phyloP scores from a whole-genome alignment of 108 stramenopile genomes.

The Cylindrotheca fusiformis region DNA sequence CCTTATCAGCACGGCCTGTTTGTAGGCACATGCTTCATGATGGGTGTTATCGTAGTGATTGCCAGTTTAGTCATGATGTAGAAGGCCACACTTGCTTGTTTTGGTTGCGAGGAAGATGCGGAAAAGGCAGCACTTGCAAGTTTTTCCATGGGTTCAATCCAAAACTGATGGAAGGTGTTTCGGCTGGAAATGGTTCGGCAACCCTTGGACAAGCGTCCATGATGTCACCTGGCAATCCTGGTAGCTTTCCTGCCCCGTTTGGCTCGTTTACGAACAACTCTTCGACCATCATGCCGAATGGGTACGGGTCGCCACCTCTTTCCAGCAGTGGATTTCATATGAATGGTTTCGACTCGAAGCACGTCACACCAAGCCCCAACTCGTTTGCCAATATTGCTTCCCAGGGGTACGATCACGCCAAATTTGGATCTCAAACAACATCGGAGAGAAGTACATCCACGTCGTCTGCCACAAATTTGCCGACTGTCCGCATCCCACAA shows the following conservation, averaged over 20 bases:
- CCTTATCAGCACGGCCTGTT: slow-evolving; percentile 56
- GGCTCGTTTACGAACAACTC: background rate
- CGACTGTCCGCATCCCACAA: slow-evolving; percentile 58
- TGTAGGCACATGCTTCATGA: slow-evolving; percentile 73
- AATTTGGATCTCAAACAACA: slow-evolving; percentile 14
- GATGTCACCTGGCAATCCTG: too few species aligned
- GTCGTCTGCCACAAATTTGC: slow-evolving; percentile 5
- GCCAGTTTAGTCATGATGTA: slow-evolving; percentile 75
- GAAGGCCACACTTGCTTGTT: slow-evolving; percentile 73
- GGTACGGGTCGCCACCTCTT: background rate
- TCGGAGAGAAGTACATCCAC: background rate
- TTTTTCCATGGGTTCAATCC: slow-evolving; percentile 71
- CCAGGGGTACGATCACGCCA: slow-evolving; percentile 33
- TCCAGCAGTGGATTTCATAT: background rate
- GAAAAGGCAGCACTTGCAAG: slow-evolving; percentile 57
- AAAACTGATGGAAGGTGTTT: slow-evolving; percentile 54
- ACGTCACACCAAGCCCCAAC: slow-evolving; percentile 6
- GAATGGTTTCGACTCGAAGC: too few species aligned
- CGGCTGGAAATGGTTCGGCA: too few species aligned
- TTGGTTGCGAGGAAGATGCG: slow-evolving; percentile 76
- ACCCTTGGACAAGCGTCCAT: too few species aligned
- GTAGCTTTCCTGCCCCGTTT: background rate
- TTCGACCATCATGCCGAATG: background rate
- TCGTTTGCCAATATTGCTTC: slow-evolving; percentile 63
- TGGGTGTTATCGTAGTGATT: slow-evolving; percentile 80